Evolutionary conservation across 2,329 filamentous ascomycete genomes (phyloP), one percentile per base, ranked within the genome.

Genomic region (Akanthomyces uredinophilus): DNA sequence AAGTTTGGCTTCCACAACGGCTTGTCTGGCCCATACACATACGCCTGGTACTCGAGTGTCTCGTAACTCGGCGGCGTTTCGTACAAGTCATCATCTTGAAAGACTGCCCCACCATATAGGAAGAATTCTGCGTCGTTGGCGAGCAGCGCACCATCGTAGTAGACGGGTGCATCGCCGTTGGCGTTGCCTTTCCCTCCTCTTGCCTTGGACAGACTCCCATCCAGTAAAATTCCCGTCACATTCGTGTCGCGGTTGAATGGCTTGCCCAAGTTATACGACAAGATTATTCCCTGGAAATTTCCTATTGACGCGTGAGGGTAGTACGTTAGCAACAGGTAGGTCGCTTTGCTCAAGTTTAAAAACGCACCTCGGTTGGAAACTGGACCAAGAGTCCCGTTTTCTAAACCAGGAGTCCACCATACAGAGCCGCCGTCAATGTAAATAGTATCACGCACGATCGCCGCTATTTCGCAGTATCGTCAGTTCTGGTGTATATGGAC

Each of bases 401-500:
- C 70, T 56, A 83, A 67, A 13, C 79, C 80, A 3, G 79, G 78
- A 39, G 73, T 65, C 85, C 86, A 89, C 63, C 65, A 78, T 13
- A 87, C 70, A 47, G 70, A 65, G 4, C 87, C 87, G 43, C 87
- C 87, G 69, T 90, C 87, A 24, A 90, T 71, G 68, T 88, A 90
- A 18, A 89, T 73, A 2, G 81, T 86, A 67, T 90, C 85, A 47
- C 81, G 80, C 41, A 89, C 73, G 3, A 86, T 73, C 43, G 81
- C 80, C 64, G 80, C 86, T 87, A 67, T 29, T 56, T 18, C 39
- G 14, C 47, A 41, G 5, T 1, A 27, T 14, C 16, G 10, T 46
- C 10, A 18, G 14, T 43, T 55, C 39, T 20, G 18, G 24, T 10
- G n/a, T 35, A 10, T 16, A n/a, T 22, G n/a, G n/a, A n/a, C n/a